A percentile compares a stretch with the other conserved stretches of the same genome.
These are phyloP conservation scores for Dalbergia cultrata DNA, from an alignment of 306 rosid species.

Conservation along the genomic window DNA sequence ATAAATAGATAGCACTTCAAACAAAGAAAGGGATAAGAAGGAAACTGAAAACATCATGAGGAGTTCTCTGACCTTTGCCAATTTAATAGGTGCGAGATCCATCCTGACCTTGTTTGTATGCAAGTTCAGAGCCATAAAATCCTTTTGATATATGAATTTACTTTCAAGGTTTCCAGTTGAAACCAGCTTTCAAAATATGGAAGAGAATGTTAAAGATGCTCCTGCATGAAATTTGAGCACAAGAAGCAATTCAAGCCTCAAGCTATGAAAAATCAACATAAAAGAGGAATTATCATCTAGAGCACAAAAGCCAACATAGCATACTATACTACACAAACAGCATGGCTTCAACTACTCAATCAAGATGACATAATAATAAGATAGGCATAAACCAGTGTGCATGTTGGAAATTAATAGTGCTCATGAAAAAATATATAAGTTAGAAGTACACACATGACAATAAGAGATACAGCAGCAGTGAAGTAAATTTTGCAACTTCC, in stretches of 20 bases:
- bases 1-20: neutral
- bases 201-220: conserved; percentile 34
- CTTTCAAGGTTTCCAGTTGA: conserved; percentile 37
- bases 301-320: neutral
- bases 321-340: neutral
- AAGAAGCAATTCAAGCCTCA: conserved; percentile 44
- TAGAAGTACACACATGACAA: conserved; percentile 9
- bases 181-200: conserved; percentile 35
- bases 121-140: conserved; percentile 23
- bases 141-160: conserved; percentile 45
- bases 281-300: conserved; percentile 10
- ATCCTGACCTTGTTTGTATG: conserved; percentile 32
- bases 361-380: conserved; percentile 10
- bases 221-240: conserved; percentile 53
- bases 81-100: conserved; percentile 46
- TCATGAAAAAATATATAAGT: neutral
- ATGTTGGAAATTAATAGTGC: neutral
- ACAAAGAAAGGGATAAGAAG: conserved; percentile 19
- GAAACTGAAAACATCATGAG: conserved; percentile 13
- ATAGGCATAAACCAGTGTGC: conserved; percentile 13
- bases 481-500: conserved; percentile 23
- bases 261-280: conserved; percentile 16
- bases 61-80: conserved; percentile 58
- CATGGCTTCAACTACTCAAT: conserved; percentile 8
- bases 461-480: conserved; percentile 23